Evolutionary conservation across 306 rosid genomes (phyloP).

Genomic region (Amphicarpaea edgeworthii): DNA sequence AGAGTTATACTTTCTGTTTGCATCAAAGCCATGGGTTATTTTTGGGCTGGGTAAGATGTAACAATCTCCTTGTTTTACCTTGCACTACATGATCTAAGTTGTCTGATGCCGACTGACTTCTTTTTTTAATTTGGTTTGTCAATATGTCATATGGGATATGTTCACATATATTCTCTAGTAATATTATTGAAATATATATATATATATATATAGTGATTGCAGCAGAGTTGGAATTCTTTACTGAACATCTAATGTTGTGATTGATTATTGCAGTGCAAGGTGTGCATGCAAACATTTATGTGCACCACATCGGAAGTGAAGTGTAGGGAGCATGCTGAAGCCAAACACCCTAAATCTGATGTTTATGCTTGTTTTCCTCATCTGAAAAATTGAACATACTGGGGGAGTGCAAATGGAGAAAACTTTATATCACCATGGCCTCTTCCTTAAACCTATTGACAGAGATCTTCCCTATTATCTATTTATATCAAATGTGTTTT

Average conservation of each 20-base stretch:
- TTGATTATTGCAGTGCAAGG: slow-evolving; percentile 71
- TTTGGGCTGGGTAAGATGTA: neutral
- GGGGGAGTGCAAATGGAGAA: slow-evolving; percentile 33
- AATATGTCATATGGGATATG: neutral
- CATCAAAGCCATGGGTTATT: slow-evolving; percentile 13
- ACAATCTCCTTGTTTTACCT: slow-evolving; percentile 1
- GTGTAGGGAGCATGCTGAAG: slow-evolving; percentile 81
- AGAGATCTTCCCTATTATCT: slow-evolving; percentile 25
- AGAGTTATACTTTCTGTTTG: neutral
- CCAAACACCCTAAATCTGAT: slow-evolving; percentile 82
- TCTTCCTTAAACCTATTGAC: slow-evolving; percentile 44
- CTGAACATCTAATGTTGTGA: slow-evolving; percentile 35
- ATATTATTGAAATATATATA: neutral
- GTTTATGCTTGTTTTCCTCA: slow-evolving; percentile 63
- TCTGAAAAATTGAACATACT: slow-evolving; percentile 55
- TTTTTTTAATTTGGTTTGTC: neutral
- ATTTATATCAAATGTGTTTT: neutral
- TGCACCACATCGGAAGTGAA: slow-evolving; percentile 85
- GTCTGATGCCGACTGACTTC: neutral
- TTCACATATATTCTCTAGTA: neutral
- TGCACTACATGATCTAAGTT: neutral
- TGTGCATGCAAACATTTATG: slow-evolving; percentile 83
- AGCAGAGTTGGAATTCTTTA: slow-evolving; percentile 2
- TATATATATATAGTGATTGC: slow-evolving; percentile 12
- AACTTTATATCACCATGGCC: slow-evolving; percentile 16